Base-by-base conservation (phyloP, 495 filamentous ascomycete genomes). In the Glonium stellatum region DNA sequence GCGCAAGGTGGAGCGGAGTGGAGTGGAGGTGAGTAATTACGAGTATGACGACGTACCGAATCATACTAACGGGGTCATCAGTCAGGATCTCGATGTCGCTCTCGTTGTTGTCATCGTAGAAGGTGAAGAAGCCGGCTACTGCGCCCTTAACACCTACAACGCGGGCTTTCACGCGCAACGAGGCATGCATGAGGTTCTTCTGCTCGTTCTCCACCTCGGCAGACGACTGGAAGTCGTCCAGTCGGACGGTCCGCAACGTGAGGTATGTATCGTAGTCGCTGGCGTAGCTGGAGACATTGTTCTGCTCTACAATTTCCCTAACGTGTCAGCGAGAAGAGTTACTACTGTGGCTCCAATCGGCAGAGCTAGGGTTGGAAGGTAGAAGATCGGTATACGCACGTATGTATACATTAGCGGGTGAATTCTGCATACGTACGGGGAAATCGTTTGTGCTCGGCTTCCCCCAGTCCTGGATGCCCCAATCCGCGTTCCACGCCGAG, bases 351-450 rank as follows among this genome's bases (percentile, higher is more conserved):
- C 39, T 15, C 13, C 39, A 44, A 15, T 44, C 13, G 39, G 39
- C 36, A 22, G 23, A n/a, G 37, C 10, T 57, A 11, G 19, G 18
- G 35, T 18, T 4, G 15, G 39, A 23, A 48, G 22, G 25, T n/a
- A 54, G 27, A 55, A 19, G 57, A 61, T 50, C 70, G 39, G 12
- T 13, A 15, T 2, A 62, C n/a, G 47, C 63, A 60, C 78, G 71
- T 57, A 90, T 75, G 72, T 87, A 89, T 61, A 87, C 73, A 67
- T 89, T 89, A 60, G 77, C 77, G 27, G 79, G 79, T 5, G 82
- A 84, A 73, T 88, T 85, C 55, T 80, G 66, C 77, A 87, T 84
- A 15, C 66, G 56, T n/a, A 78, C 64, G 1, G 77, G 74, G 78
- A 68, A 11, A 73, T 63, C 4, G 72, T 67, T 44, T 0, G 77